Conservation (phyloP, 108 stramenopile genomes). For the Skeletonema potamos region DNA sequence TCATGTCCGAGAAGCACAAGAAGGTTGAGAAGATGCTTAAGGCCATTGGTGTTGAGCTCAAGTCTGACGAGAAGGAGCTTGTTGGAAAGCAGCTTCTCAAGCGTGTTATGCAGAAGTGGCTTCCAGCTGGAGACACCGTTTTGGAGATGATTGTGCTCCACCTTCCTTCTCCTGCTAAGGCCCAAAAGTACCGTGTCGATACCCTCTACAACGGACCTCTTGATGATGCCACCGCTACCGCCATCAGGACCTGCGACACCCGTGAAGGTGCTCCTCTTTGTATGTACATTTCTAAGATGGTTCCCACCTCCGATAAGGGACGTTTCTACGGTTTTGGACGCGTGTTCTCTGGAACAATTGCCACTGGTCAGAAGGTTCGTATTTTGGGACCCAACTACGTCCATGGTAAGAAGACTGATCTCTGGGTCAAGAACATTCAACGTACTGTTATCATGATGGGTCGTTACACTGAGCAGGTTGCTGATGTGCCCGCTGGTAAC, state of each 20-base stretch:
- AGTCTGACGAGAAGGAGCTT: slow-evolving; percentile 95
- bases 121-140: slow-evolving; percentile 99
- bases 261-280: slow-evolving; percentile 92
- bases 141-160: slow-evolving; percentile 99
- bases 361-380: slow-evolving; percentile 99
- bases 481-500: slow-evolving; percentile 99
- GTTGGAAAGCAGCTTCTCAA: slow-evolving; percentile 97
- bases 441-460: slow-evolving; percentile 99
- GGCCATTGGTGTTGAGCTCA: slow-evolving; percentile 97
- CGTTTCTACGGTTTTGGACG: slow-evolving; percentile 99
- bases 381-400: slow-evolving; percentile 99
- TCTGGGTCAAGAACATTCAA: slow-evolving; percentile 99
- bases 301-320: slow-evolving; percentile 99
- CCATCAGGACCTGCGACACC: slow-evolving; percentile 99
- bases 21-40: slow-evolving; percentile 99
- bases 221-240: slow-evolving; percentile 95
- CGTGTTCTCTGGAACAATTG: slow-evolving; percentile 99
- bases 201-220: slow-evolving; percentile 98
- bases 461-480: slow-evolving; percentile 97
- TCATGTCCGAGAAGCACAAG: slow-evolving; percentile 97
- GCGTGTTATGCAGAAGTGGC: slow-evolving; percentile 99
- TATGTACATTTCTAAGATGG: slow-evolving; percentile 99
- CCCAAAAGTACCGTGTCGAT: slow-evolving; percentile 98
- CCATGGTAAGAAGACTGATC: slow-evolving; percentile 99
- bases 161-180: slow-evolving; percentile 96